Evolutionary conservation across 306 rosid species (phyloP).

Genomic region (Cicer cuneatum): DNA sequence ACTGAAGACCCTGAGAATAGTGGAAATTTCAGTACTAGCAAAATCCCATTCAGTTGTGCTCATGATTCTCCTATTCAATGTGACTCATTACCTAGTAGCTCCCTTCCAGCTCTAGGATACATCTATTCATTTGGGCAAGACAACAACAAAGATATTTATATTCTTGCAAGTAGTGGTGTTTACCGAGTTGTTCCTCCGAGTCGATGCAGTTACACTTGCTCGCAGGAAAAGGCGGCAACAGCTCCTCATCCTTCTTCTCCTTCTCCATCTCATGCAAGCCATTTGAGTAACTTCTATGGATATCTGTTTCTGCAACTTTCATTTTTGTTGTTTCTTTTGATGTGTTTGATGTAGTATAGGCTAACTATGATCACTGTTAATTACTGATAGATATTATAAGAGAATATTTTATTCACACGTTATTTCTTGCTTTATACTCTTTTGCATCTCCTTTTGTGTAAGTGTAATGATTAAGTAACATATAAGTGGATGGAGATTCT

Average conservation of each 20-base stretch:
- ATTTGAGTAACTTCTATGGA: slow-evolving; percentile 33
- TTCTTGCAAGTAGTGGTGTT: slow-evolving; percentile 77
- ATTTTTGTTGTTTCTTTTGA: slow-evolving; percentile 36
- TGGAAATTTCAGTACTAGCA: slow-evolving; percentile 65
- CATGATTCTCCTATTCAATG: slow-evolving; percentile 71
- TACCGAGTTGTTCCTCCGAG: slow-evolving; percentile 80
- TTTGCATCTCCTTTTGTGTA: slow-evolving; percentile 18
- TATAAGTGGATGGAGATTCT: not conserved
- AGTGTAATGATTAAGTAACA: not conserved
- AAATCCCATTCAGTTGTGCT: slow-evolving; percentile 71
- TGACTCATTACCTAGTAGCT: slow-evolving; percentile 53
- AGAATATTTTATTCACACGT: not conserved
- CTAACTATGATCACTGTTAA: slow-evolving; percentile 6
- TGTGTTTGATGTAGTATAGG: slow-evolving; percentile 27
- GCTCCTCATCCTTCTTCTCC: slow-evolving; percentile 7
- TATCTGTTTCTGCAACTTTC: slow-evolving; percentile 34
- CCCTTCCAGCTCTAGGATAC: slow-evolving; percentile 71
- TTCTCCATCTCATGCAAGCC: slow-evolving; percentile 43
- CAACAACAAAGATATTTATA: slow-evolving; percentile 67
- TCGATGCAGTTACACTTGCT: slow-evolving; percentile 61
- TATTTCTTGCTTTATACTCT: slow-evolving; percentile 17
- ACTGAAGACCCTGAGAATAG: slow-evolving; percentile 72
- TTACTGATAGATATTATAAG: not conserved
- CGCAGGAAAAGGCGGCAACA: slow-evolving; percentile 61
- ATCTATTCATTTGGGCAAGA: slow-evolving; percentile 78